Evolutionary conservation across 2,329 filamentous ascomycete genomes (phyloP).

Genomic region (Diplodia seriata): DNA sequence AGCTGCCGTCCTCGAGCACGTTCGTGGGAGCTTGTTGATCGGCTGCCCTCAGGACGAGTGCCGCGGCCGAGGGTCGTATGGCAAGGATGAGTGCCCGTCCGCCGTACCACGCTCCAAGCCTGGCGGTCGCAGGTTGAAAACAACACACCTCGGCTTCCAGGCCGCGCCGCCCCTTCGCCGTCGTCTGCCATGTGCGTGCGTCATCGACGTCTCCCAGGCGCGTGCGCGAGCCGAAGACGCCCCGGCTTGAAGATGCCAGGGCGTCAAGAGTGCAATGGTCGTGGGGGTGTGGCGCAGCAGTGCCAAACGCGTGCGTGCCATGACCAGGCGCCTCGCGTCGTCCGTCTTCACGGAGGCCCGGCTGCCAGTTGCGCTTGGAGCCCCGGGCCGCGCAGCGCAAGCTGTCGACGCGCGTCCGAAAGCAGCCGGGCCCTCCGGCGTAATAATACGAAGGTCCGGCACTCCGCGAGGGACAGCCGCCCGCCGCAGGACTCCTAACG

Average conservation of each 20-base stretch:
- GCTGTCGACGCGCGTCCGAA: conserved; percentile 21
- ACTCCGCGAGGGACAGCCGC: conserved; percentile 6
- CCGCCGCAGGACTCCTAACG: conserved; percentile 23
- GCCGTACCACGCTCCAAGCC: conserved; percentile 7
- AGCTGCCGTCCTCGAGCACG: conserved; percentile 22
- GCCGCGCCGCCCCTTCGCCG: not conserved
- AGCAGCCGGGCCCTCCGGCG: conserved; percentile 20
- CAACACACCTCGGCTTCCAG: not conserved
- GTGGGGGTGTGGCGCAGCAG: conserved; percentile 23
- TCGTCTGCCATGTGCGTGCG: conserved; percentile 12
- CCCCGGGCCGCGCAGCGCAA: conserved; percentile 10
- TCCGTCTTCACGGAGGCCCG: conserved; percentile 4
- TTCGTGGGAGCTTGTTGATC: conserved; percentile 20
- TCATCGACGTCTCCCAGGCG: conserved; percentile 1
- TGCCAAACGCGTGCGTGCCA: conserved; percentile 9
- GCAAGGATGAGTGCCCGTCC: conserved; percentile 7
- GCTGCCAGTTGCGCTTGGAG: conserved; percentile 8
- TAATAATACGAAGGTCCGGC: conserved; percentile 11
- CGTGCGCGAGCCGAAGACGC: conserved; percentile 10
- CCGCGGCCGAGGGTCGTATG: conserved; percentile 17
- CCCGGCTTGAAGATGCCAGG: conserved; percentile 10
- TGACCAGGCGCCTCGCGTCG: conserved; percentile 4
- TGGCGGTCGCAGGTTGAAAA: conserved; percentile 16
- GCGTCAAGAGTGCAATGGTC: conserved; percentile 10
- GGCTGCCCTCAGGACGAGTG: not conserved